These are phyloP conservation scores for Lactarius evosmus DNA, from an alignment of 768 basidiomycete species.

Conservation along the genomic window DNA sequence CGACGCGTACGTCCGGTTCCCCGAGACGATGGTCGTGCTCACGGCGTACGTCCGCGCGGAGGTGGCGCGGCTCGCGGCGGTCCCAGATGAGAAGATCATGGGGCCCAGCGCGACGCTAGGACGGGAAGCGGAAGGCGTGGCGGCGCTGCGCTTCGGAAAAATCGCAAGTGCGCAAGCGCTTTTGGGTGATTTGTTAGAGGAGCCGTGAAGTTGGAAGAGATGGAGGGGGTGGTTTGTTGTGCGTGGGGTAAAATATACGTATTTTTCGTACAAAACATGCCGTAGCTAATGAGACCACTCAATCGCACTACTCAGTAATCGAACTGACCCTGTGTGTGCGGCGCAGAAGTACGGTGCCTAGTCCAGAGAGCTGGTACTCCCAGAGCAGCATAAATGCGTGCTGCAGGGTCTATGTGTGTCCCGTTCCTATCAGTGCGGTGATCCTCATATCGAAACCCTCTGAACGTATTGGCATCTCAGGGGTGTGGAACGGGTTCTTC, in stretches of 20 bases:
- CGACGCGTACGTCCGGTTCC: conserved; percentile 70
- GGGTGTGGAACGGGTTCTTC: conserved; percentile 99
- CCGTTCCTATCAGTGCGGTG: conserved; percentile 45
- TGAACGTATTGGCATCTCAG: conserved; percentile 97
- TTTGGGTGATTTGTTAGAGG: conserved; percentile 7
- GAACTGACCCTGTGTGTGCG: no score
- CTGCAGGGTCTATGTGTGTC: conserved; percentile 7
- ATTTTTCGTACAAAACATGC: conserved; percentile 2
- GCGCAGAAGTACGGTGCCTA: not conserved
- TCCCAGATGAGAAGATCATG: conserved; percentile 23
- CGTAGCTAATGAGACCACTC: conserved; percentile 20
- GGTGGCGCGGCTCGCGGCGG: conserved; percentile 19
- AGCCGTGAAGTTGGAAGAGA: no score
- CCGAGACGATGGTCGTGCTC: conserved; percentile 67
- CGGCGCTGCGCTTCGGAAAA: conserved; percentile 17
- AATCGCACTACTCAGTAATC: conserved; percentile 3
- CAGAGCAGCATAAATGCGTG: not conserved
- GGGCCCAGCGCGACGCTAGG: conserved; percentile 12
- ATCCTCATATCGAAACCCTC: conserved; percentile 83
- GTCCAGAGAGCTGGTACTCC: not conserved
- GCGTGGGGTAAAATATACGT: not conserved
- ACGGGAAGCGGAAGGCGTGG: conserved; percentile 22
- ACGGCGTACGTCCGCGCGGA: conserved; percentile 37
- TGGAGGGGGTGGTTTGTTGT: not conserved
- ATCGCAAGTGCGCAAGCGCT: conserved; percentile 12